A percentile compares a stretch with the other conserved stretches of the same genome.
These are phyloP conservation scores for Fusarium ambrosium DNA, from an alignment of 2,329 filamentous ascomycete genomes.

Conservation along the genomic window DNA sequence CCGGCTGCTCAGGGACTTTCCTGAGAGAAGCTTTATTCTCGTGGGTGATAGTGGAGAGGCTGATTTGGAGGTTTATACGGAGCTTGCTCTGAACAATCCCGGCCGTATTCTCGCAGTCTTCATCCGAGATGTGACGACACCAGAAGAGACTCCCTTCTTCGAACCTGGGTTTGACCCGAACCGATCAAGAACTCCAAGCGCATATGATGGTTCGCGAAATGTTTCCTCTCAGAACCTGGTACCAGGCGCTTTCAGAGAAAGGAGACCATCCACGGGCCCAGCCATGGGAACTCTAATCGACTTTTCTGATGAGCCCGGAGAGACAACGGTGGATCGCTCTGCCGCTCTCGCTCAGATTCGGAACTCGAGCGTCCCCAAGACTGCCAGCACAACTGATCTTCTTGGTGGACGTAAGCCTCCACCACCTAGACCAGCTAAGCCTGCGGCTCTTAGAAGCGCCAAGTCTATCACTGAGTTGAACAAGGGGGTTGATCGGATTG, in stretches of 20 bases:
- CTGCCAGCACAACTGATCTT: conserved; percentile 49
- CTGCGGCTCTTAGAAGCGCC: conserved; percentile 64
- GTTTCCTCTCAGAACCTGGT: conserved; percentile 48
- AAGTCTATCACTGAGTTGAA: conserved; percentile 51
- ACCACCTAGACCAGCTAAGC: conserved; percentile 71
- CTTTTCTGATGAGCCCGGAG: conserved; percentile 66
- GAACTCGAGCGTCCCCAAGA: conserved; percentile 36
- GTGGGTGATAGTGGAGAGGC: conserved; percentile 97
- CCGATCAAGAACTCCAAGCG: conserved; percentile 45
- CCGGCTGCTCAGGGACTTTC: conserved; percentile 89
- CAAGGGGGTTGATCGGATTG: conserved; percentile 27
- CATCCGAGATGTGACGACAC: conserved; percentile 94
- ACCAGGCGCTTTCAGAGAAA: conserved; percentile 30
- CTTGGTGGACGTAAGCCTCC: conserved; percentile 53
- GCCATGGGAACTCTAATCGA: conserved; percentile 73
- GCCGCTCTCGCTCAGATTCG: conserved; percentile 49
- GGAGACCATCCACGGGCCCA: conserved; percentile 51
- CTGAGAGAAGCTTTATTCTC: conserved; percentile 87
- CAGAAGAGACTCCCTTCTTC: conserved; percentile 80
- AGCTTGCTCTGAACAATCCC: conserved; percentile 87
- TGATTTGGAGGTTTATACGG: conserved; percentile 96
- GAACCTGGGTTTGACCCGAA: conserved; percentile 66
- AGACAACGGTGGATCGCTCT: conserved; percentile 53
- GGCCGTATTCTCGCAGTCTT: conserved; percentile 88
- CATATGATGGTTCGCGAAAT: conserved; percentile 40